Base-by-base conservation (phyloP, 2,329 filamentous ascomycete species). In the Claviceps quebecensis region DNA sequence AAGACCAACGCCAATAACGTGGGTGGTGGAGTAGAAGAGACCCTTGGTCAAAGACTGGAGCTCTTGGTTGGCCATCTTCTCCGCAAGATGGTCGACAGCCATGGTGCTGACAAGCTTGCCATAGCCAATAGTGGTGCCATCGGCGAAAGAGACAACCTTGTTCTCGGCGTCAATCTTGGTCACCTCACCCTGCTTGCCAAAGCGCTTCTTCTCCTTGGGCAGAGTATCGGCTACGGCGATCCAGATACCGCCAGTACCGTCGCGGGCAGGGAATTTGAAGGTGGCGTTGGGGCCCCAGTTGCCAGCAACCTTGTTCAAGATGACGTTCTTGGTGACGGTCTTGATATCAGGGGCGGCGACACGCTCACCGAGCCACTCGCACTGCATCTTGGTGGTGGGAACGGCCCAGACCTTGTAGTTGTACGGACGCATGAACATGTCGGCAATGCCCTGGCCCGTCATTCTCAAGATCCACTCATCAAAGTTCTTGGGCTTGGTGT, bases 401-500 rank as follows among this genome's bases (percentile, higher is more conserved):
- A 97, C 91, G 56, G 93, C 93, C 93, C 93, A 98, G 67, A 98
- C 93, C 76, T 98, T 98, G 83, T 84, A 98, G 81, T 98, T 98
- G 80, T 98, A 98, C 51, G 93, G 93, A 63, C 93, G 80, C 93
- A 98, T 98, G 80, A 98, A 98, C 61, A 91, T 78, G 69, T 98
- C 83, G 59, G 90, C 91, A 63, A 98, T 78, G 61, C 91, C 91
- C 61, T 80, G 74, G 63, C 93, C 93, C 73, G 86, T 90, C 75
- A 86, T 94, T 63, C 93, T 83, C 62, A 97, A 69, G 65, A 97
- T 97, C 90, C 90, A 97, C 76, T 98, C 89, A 65, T 98, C 93
- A 63, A 98, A 98, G 74, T 94, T 78, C 76, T 90, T 85, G 62
- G 93, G 93, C 78, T 97, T 97, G 59, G 82, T 87, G 73, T 81